A percentile compares a stretch with the other conserved stretches of the same genome.
These are phyloP conservation scores for Aspergillus fumigatus DNA, from an alignment of 2,329 filamentous ascomycete genomes.

Conservation along the genomic window DNA sequence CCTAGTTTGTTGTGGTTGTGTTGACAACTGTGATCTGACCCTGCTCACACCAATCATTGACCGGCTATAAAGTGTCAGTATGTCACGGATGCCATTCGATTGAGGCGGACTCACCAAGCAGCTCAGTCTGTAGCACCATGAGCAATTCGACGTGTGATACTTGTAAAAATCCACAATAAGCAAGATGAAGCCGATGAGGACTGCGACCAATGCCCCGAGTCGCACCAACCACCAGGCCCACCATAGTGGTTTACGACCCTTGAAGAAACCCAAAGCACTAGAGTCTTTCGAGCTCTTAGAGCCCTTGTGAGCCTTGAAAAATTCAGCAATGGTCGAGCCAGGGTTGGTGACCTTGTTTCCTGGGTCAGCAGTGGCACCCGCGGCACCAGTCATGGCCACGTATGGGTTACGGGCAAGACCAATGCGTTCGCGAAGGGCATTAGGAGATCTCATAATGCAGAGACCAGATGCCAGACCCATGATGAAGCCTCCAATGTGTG, in stretches of 20 bases:
- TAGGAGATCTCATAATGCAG: constrained; percentile 83
- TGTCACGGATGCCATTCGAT: neutral
- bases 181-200: constrained; percentile 79
- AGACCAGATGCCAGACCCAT: constrained; percentile 87
- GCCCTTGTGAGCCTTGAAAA: constrained; percentile 52
- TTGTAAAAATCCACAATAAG: constrained; percentile 89
- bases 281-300: constrained; percentile 32
- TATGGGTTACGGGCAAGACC: constrained; percentile 67
- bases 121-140: constrained; percentile 92
- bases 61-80: constrained; percentile 28
- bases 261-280: constrained; percentile 67
- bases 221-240: constrained; percentile 96
- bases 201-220: constrained; percentile 70
- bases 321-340: constrained; percentile 54
- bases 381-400: constrained; percentile 57
- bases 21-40: constrained; percentile 22
- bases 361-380: constrained; percentile 23
- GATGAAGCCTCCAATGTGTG: constrained; percentile 91
- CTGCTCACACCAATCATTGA: constrained; percentile 43
- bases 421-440: constrained; percentile 68
- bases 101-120: constrained; percentile 67
- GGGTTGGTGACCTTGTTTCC: constrained; percentile 51
- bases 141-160: constrained; percentile 64
- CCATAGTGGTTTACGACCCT: constrained; percentile 87
- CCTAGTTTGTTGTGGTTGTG: neutral